phyloP scores from a whole-genome alignment of 257 asterid genomes.

The Oldenlandia corymbosa region DNA sequence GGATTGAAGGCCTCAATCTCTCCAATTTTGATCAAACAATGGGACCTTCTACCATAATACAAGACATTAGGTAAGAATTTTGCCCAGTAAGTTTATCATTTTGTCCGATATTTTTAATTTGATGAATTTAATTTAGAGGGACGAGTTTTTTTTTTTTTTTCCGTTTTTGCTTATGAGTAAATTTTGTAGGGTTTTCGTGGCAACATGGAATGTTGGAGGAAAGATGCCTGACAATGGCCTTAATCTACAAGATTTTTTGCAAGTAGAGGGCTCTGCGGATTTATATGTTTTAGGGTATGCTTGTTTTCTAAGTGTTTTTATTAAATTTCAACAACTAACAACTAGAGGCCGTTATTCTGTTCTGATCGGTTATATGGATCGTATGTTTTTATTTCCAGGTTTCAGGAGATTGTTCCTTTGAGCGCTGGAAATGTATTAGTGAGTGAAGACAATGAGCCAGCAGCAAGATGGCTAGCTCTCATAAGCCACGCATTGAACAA shows the following conservation, averaged over 20 bases:
- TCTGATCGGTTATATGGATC: too few species aligned
- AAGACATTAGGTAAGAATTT: conserved; percentile 54
- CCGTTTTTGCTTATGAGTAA: not conserved
- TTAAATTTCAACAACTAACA: too few species aligned
- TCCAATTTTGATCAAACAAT: conserved; percentile 43
- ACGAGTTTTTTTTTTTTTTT: too few species aligned
- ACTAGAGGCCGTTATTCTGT: too few species aligned
- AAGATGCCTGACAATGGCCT: conserved; percentile 65
- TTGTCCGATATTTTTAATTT: too few species aligned
- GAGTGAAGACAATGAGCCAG: conserved; percentile 89
- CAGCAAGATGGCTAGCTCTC: conserved; percentile 80
- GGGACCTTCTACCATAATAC: conserved; percentile 41
- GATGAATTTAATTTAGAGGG: not conserved
- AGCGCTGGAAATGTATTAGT: conserved; percentile 86
- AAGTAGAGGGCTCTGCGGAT: conserved; percentile 80
- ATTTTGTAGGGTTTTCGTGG: conserved; percentile 63
- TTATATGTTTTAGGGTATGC: conserved; percentile 80
- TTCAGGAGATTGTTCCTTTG: conserved; percentile 91
- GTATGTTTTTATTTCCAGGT: conserved; percentile 47
- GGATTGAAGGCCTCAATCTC: conserved; percentile 54
- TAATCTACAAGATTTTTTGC: conserved; percentile 85
- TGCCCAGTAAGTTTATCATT: too few species aligned
- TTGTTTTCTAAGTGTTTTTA: too few species aligned
- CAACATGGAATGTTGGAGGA: conserved; percentile 97
- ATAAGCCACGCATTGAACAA: conserved; percentile 82